Percentiles rank a stretch among this genome's conserved stretches.
These are phyloP conservation scores for Polygonum maritimum DNA, from an alignment of 148 eudicot species.

Conservation along the genomic window DNA sequence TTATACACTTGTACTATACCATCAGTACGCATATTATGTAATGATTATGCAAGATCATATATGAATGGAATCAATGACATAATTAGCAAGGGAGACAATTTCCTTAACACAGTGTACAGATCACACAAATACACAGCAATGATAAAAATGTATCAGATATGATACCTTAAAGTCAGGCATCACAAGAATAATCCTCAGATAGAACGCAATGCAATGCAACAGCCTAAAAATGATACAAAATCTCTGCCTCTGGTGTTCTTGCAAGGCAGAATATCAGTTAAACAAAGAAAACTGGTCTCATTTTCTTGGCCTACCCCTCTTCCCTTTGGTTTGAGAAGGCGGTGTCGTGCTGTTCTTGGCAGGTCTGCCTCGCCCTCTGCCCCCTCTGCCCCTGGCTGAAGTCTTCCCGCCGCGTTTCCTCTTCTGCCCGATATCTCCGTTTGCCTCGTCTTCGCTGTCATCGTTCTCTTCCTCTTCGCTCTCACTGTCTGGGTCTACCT, in stretches of 20 bases:
- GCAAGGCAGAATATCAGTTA: not conserved
- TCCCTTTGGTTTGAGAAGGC: conserved; percentile 26
- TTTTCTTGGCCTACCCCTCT: conserved; percentile 73
- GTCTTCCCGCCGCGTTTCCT: conserved; percentile 53
- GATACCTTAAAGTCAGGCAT: conserved; percentile 3
- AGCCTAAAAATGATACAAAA: conserved; percentile 6
- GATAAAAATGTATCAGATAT: not conserved
- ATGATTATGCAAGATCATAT: not conserved
- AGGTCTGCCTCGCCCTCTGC: conserved; percentile 55
- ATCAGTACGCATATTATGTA: not conserved
- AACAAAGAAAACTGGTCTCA: conserved; percentile 7
- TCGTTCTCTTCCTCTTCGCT: conserved; percentile 15
- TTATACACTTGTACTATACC: not conserved
- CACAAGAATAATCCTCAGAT: not conserved
- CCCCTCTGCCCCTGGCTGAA: conserved; percentile 59
- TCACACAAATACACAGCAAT: not conserved
- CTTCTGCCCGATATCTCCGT: conserved; percentile 41
- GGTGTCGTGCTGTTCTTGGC: conserved; percentile 22
- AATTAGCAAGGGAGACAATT: not conserved
- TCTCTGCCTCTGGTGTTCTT: not conserved
- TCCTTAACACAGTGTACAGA: not conserved
- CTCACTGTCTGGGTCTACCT: conserved; percentile 25
- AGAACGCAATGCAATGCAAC: not conserved
- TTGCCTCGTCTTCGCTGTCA: conserved; percentile 42
- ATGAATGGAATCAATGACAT: not conserved